These are phyloP conservation scores for Hortaea sp. DNA, from an alignment of 2,329 filamentous ascomycete genomes.

Conservation along the genomic window DNA sequence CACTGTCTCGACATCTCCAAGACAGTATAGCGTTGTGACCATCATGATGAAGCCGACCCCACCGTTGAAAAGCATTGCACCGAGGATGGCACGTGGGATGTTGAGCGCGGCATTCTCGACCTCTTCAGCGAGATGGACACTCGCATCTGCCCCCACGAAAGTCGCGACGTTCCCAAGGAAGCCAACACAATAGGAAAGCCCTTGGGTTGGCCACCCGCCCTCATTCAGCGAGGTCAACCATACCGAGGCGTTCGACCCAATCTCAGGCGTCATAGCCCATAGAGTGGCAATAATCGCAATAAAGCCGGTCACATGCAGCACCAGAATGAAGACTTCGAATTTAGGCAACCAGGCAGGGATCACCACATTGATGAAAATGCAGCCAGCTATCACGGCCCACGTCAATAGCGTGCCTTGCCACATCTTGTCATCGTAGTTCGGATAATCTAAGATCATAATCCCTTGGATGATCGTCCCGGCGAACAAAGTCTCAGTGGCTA, in stretches of 20 bases:
- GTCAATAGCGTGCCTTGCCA: constrained; percentile 34
- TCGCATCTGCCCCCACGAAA: constrained; percentile 32
- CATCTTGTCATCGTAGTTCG: constrained; percentile 23
- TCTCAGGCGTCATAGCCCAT: constrained; percentile 18
- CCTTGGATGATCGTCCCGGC: constrained; percentile 34
- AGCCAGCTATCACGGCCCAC: constrained; percentile 29
- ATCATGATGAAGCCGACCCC: constrained; percentile 37
- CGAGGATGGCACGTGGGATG: constrained; percentile 40
- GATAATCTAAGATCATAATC: constrained; percentile 29
- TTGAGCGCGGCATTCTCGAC: constrained; percentile 38
- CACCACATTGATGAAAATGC: constrained; percentile 37
- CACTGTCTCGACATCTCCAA: constrained; percentile 31
- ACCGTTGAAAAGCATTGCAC: constrained; percentile 39
- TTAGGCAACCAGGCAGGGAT: constrained; percentile 32
- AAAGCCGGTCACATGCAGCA: constrained; percentile 44
- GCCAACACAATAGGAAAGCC: constrained; percentile 25
- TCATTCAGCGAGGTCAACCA: constrained; percentile 22
- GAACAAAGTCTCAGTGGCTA: constrained; percentile 33
- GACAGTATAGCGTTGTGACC: constrained; percentile 35
- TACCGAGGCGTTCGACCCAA: constrained; percentile 18
- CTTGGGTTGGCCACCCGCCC: constrained; percentile 26
- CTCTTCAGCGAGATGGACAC: constrained; percentile 42
- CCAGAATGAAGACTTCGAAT: constrained; percentile 34
- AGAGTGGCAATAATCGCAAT: constrained; percentile 43
- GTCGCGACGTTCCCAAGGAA: constrained; percentile 26